phyloP scores from a whole-genome alignment of 257 asterid species.

The Solanum megistacrolobum region DNA sequence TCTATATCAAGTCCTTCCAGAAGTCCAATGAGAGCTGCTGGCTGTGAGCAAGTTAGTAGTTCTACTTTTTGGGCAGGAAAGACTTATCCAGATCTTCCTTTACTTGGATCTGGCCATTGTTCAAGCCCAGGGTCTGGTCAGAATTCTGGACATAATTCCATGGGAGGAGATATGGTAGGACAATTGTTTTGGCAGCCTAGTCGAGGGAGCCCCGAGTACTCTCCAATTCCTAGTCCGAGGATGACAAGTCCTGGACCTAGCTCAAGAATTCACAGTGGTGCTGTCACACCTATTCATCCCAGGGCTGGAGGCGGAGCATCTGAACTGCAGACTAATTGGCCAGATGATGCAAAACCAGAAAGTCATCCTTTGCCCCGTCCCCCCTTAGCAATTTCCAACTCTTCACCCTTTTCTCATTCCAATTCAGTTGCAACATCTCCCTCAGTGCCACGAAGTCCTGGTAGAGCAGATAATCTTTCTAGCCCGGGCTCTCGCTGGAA shows the following conservation, averaged over 20 bases:
- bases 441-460: conserved; percentile 93
- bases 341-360: conserved; percentile 77
- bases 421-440: conserved; percentile 91
- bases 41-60: conserved; percentile 52
- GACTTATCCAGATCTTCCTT: conserved; percentile 48
- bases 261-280: conserved; percentile 95
- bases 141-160: conserved; percentile 95
- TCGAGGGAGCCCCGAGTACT: conserved; percentile 89
- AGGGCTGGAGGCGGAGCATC: conserved; percentile 73
- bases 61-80: conserved; percentile 51
- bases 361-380: conserved; percentile 92
- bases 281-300: conserved; percentile 95
- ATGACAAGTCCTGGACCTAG: conserved; percentile 95
- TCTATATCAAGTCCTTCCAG: conserved; percentile 92
- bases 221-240: conserved; percentile 90
- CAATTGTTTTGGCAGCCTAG: conserved; percentile 87
- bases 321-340: conserved; percentile 62
- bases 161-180: conserved; percentile 91
- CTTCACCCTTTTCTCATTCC: conserved; percentile 69
- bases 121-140: conserved; percentile 99
- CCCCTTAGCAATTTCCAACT: conserved; percentile 43
- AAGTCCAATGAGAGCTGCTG: conserved; percentile 71
- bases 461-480: conserved; percentile 71
- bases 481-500: conserved; percentile 97
- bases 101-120: conserved; percentile 94